Base-by-base conservation (phyloP, 1,139 yeast genomes). In the Suhomyces wounanorum region DNA sequence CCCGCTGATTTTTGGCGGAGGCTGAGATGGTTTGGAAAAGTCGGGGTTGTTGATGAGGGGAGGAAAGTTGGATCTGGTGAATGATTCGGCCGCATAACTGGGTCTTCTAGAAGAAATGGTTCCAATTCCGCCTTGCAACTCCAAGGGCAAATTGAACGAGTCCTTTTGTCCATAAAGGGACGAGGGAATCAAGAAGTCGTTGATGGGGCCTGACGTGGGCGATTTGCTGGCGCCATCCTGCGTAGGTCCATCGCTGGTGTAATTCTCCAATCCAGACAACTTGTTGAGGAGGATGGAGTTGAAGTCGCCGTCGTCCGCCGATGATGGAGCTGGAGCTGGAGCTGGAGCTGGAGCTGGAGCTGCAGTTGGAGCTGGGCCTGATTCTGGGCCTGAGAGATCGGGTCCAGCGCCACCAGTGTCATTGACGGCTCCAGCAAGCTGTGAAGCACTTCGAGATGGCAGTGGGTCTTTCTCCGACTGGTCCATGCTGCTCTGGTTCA, bases 101-200 rank as follows among this genome's bases (percentile, higher is more conserved):
- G 88, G 88, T 64, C 89, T 73, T 65, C 89, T 73, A 9, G 85
- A 79, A 26, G 82, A 79, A 40, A 84, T 83, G 52, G 75, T 82
- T 14, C 83, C 82, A 3, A 84, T 72, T 0, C 89, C 89, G 33
- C 88, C 87, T 64, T 83, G 87, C 43, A 84, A 70, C 57, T 84
- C 88, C 8, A 70, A 54, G 0, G 89, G 88, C 51, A 84, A 69
- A 52, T 70, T 74, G 64, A 83, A 83, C 50, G 66, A 53, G 53
- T 67, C 65, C 49, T 52, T 55, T 37, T 48, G 49, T 36, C 48
- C 49, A 30, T 48, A 52, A 36, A 45, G 28, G 18, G 36, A 21
- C 16, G 52, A 42, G n/a, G 51, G 40, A 30, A 51, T 39, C 33
- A 55, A 50, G 17, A 56, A 45, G 31, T 51, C 55, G 16, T 57